Evolutionary conservation across 176 grass and related monocot genomes (phyloP), one percentile per base, ranked within the genome.

Genomic region (Aegilops longissima): DNA sequence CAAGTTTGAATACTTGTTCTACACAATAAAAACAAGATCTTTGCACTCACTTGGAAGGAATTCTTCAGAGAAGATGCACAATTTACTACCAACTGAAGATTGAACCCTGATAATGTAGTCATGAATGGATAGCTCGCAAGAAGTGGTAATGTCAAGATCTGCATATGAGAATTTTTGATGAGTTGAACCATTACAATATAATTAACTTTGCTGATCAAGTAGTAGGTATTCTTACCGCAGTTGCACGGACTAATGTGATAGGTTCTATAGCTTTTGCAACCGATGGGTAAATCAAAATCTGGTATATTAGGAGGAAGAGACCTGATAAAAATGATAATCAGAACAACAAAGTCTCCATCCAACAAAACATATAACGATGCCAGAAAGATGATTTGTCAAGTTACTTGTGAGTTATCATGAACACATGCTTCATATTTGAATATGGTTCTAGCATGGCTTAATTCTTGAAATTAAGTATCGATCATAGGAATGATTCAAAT

Each of bases 51-150:
- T 40, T 81, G 14, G 45, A 94, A 87, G 56, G 79, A 17, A 80
- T 92, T 96, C 89, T 96, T 98, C 72, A 94, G 74, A 70, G 92
- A 88, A 64, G 96, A 96, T 83, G 96, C 90, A 68, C 61, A 86
- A 79, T 94, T 98, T 18, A 96, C 71, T 68, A 91, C 54, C 56
- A 96, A 56, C 63, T 67, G 66, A 86, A 95, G 92, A 70, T 8
- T 3, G 67, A 92, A 51, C 74, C 93, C 93, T 54, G 86, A 91
- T 73, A 98, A 52, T 44, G 91, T 39, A 47, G 96, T 82, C 90
- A 98, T 91, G 76, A 91, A 98, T 42, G 96, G 86, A 78, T 90
- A 98, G 73, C 88, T 85, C 3, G 83, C 86, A 86, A 98, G 92
- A 84, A 98, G 83, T 27, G 90, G 93, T 42, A 98, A 47, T 49